phyloP scores from a whole-genome alignment of 495 filamentous ascomycete genomes.

The Geopyxis carbonaria region DNA sequence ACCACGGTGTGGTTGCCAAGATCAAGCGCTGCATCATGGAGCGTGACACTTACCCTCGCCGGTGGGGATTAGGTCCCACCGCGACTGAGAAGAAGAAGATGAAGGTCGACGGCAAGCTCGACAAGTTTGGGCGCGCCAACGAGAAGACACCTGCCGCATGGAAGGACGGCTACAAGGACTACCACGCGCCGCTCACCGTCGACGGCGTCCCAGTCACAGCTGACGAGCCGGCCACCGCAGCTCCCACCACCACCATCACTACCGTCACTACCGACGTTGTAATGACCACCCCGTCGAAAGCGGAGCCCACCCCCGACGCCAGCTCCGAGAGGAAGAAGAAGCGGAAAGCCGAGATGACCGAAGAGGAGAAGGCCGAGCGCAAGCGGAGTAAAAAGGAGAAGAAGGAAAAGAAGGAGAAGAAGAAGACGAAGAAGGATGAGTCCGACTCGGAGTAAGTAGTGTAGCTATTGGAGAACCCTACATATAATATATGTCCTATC shows the following conservation, averaged over 20 bases:
- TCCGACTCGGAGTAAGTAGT: slow-evolving; percentile 40
- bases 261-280: slow-evolving; percentile 25
- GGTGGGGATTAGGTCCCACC: slow-evolving; percentile 86
- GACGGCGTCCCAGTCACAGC: slow-evolving; percentile 29
- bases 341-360: slow-evolving; percentile 65
- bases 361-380: slow-evolving; percentile 58
- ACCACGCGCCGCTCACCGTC: slow-evolving; percentile 37
- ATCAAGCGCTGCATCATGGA: slow-evolving; percentile 99
- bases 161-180: slow-evolving; percentile 81
- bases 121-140: slow-evolving; percentile 88
- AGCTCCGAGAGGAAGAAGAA: slow-evolving; percentile 40
- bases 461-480: too few relatives aligned
- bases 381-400: slow-evolving; percentile 63
- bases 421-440: slow-evolving; percentile 37
- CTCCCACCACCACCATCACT: slow-evolving; percentile 25
- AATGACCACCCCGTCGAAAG: slow-evolving; percentile 29
- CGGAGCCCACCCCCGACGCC: slow-evolving; percentile 26
- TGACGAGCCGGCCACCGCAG: slow-evolving; percentile 28
- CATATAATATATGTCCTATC: too few relatives aligned
- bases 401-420: slow-evolving; percentile 39
- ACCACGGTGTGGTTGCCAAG: slow-evolving; percentile 93
- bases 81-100: slow-evolving; percentile 97
- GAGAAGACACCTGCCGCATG: slow-evolving; percentile 82
- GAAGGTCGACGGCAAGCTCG: slow-evolving; percentile 90
- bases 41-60: slow-evolving; percentile 80